Base-by-base conservation (phyloP, 441 rosid species). In the Erodium trifolium region DNA sequence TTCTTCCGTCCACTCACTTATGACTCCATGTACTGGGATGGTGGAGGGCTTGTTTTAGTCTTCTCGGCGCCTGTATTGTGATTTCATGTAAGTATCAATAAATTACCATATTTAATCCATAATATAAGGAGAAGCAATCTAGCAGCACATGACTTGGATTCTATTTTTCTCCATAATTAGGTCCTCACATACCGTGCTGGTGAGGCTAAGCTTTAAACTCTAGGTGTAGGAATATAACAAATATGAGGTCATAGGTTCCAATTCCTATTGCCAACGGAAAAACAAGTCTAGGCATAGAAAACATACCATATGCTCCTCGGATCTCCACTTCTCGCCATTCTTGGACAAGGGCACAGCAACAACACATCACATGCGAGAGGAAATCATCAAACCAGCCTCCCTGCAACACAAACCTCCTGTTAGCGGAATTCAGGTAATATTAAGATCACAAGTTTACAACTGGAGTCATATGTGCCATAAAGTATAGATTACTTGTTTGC, bases 321-420 rank as follows among this genome's bases (percentile, higher is more conserved):
- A 85, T 85, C 82, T 93, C 97, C 34, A 91, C 91, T 86, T 93
- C 97, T 74, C 99, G 84, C 79, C 84, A 87, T 78, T 93, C 98
- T 88, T 93, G 98, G 68, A 91, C 96, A 16, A 93, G 95, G 45
- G 97, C 93, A 71, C 97, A 93, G 78, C 99, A 91, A 78, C 99
- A 93, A 69, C 97, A 91, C 90, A 91, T 86, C 35, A 93, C 77
- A 83, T 91, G 98, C 0, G 98, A 91, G 69, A 91, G 85, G 76
- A 93, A 91, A 78, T 93, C 97, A 39, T 91, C 98, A 67, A 91
- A 57, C 74, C 78, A 86, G 63, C 98, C 98, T 67, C 96, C 97
- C 98, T 91, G 88, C 66, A 65, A 73, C 53, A 47, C 10, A 3
- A 11, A 47, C 16, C 53, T 47, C 16, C n/a, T 47, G 10, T 2